Evolutionary conservation across 805 yeast genomes (phyloP).

Genomic region (Debaryomyces castellii): DNA sequence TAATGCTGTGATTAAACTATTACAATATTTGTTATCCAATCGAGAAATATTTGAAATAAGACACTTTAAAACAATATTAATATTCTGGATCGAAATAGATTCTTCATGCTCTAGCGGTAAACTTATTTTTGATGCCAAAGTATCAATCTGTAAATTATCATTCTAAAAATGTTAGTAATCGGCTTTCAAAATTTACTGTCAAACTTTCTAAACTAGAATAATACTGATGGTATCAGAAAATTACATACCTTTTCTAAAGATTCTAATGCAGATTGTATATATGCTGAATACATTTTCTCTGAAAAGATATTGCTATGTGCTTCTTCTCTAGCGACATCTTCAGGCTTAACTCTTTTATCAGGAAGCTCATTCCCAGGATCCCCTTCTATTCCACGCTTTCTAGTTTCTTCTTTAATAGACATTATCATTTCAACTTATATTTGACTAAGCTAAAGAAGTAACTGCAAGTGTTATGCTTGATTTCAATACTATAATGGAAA

Average conservation of each 20-base stretch:
- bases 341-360: slow-evolving; percentile 4
- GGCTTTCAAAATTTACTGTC: too few species aligned
- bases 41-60: slow-evolving; percentile 66
- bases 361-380: slow-evolving; percentile 3
- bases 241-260: slow-evolving; percentile 56
- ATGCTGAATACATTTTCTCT: slow-evolving; percentile 41
- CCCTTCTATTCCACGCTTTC: slow-evolving; percentile 26
- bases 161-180: slow-evolving; percentile 27
- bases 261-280: slow-evolving; percentile 67
- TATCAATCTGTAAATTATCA: slow-evolving; percentile 56
- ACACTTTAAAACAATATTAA: slow-evolving; percentile 54
- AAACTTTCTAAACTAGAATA: too few species aligned
- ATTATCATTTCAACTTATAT: slow-evolving; percentile 26
- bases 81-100: slow-evolving; percentile 51
- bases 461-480: neutral
- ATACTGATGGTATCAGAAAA: too few species aligned
- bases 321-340: slow-evolving; percentile 3
- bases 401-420: slow-evolving; percentile 38
- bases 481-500: neutral
- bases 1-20: slow-evolving; percentile 57
- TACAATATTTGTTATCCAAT: slow-evolving; percentile 58
- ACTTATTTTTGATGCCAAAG: slow-evolving; percentile 58
- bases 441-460: neutral
- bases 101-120: slow-evolving; percentile 54
- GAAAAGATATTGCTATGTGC: slow-evolving; percentile 23